Evolutionary conservation across 2,329 filamentous ascomycete species (phyloP).

Genomic region (Aspergillus fructus): DNA sequence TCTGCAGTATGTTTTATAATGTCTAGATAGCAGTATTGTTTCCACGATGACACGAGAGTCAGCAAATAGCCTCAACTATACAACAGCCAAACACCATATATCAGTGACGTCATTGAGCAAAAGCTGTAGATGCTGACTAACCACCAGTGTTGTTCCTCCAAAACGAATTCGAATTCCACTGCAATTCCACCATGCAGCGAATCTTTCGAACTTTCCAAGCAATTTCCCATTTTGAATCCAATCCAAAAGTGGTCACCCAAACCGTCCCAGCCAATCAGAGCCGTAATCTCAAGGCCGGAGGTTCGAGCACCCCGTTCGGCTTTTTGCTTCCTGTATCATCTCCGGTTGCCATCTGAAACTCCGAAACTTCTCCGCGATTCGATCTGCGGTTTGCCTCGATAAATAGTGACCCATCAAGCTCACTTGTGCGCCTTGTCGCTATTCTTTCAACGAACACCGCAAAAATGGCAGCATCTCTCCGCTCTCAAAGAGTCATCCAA

Average conservation of each 20-base stretch:
- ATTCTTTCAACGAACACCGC: too few relatives aligned
- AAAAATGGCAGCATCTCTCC: constrained; percentile 12
- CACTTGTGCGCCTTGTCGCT: neutral
- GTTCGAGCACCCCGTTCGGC: constrained; percentile 46
- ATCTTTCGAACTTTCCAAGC: too few relatives aligned
- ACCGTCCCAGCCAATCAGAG: constrained; percentile 14
- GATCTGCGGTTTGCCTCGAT: neutral
- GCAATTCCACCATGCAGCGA: neutral
- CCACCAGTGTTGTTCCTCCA: neutral
- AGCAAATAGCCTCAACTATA: too few relatives aligned
- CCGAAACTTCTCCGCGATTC: neutral
- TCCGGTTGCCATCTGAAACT: neutral
- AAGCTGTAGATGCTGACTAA: neutral
- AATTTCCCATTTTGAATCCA: too few relatives aligned
- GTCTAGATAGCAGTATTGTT: neutral
- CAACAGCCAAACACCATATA: too few relatives aligned
- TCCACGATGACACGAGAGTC: too few relatives aligned
- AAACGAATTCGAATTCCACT: too few relatives aligned
- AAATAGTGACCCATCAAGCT: neutral
- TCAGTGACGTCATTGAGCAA: neutral
- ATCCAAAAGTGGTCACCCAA: too few relatives aligned
- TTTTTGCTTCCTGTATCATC: constrained; percentile 7
- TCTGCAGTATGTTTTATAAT: neutral
- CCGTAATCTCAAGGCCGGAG: constrained; percentile 47
- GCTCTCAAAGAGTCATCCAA: constrained; percentile 14